Base-by-base conservation (phyloP, 495 filamentous ascomycete genomes). In the Stereocaulon alpinum region DNA sequence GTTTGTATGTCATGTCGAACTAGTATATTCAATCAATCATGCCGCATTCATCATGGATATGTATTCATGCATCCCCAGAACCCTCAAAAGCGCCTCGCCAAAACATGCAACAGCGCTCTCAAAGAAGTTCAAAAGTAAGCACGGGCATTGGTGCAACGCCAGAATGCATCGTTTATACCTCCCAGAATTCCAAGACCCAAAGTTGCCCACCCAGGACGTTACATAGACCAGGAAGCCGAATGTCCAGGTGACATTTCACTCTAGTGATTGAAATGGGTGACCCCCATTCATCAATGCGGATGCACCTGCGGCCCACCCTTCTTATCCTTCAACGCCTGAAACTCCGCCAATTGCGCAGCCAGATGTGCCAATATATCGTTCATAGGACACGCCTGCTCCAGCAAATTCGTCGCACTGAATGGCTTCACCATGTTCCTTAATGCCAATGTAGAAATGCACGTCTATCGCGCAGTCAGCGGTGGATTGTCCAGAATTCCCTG, bases 391-490 rank as follows among this genome's bases (percentile, higher is more conserved):
- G 79, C 78, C 56, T 80, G 72, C 59, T 80, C 76, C 11, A 72
- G 63, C 37, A 81, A 70, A 11, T 60, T 65, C 55, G 73, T 72
- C n/a, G 73, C 72, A 9, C 71, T 66, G 69, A 82, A 79, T 14
- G 79, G 78, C 18, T 68, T 72, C 66, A 79, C 79, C 67, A 88
- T 77, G 67, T 89, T 80, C 44, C 87, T 82, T 41, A 88, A 64
- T 9, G 77, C 70, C 40, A 91, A 76, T 0, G 85, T 84, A 40
- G 83, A 82, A 54, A 87, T 74, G 62, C 83, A 84, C 45, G 82
- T 77, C 82, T 86, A 49, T 37, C 29, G 20, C 40, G 12, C 6
- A 54, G 48, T 72, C 30, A 71, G 55, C 52, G 59, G 2, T 24
- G 64, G 15, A 57, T 7, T 17, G 47, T 6, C n/a, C 43, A 27